These are phyloP conservation scores for Cladosporium sp. DNA, from an alignment of 2,329 filamentous ascomycete species.

Conservation along the genomic window DNA sequence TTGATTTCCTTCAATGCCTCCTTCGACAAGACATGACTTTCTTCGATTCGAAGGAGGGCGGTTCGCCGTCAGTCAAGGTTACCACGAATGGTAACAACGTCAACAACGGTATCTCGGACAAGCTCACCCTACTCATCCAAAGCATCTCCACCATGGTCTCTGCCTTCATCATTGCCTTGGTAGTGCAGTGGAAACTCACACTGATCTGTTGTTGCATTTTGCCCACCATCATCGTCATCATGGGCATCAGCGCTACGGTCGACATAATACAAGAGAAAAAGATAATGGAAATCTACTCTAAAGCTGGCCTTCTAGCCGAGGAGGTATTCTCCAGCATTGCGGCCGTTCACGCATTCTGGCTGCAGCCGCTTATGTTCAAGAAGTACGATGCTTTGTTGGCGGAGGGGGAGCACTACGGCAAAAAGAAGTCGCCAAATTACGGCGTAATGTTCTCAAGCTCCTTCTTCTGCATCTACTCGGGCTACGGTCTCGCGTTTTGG, in stretches of 20 bases:
- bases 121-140: conserved; percentile 32
- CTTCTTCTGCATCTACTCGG: conserved; percentile 40
- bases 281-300: conserved; percentile 36
- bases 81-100: conserved; percentile 45
- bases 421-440: conserved; percentile 42
- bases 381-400: conserved; percentile 42
- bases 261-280: conserved; percentile 12
- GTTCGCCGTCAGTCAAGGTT: conserved; percentile 59
- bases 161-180: conserved; percentile 38
- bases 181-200: conserved; percentile 41
- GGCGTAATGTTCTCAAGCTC: conserved; percentile 41
- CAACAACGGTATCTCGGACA: conserved; percentile 40
- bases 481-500: conserved; percentile 41
- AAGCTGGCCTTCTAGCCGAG: conserved; percentile 45
- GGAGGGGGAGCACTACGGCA: conserved; percentile 41
- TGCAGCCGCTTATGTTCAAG: conserved; percentile 38
- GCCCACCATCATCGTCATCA: conserved; percentile 38
- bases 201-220: conserved; percentile 46
- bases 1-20: conserved; percentile 60
- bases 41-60: conserved; percentile 56
- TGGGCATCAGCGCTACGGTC: conserved; percentile 28
- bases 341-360: conserved; percentile 48
- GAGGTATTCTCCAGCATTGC: conserved; percentile 49
- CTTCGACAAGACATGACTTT: conserved; percentile 64
- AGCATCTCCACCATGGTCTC: conserved; percentile 37